A percentile compares a stretch with the other conserved stretches of the same genome.
Conservation (phyloP, 2,329 filamentous ascomycete genomes). For the Diaporthe aspalathi region DNA sequence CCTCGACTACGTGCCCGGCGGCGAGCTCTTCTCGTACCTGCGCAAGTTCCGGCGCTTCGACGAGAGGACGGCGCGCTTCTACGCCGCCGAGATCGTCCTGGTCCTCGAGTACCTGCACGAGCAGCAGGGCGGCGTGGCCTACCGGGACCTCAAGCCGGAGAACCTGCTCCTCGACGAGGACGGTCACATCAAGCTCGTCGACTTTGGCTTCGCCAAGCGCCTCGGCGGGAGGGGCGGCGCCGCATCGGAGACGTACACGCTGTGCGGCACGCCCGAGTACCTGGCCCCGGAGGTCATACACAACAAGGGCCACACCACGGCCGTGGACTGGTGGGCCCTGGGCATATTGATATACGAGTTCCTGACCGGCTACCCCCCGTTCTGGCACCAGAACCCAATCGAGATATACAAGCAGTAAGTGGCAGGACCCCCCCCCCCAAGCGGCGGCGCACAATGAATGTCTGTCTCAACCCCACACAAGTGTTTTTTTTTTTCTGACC, state of each 20-base stretch:
- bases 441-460: neutral
- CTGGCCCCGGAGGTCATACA: conserved; percentile 87
- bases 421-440: neutral
- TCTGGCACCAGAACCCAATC: conserved; percentile 88
- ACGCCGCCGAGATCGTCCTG: conserved; percentile 84
- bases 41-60: conserved; percentile 83
- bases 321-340: conserved; percentile 90
- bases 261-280: conserved; percentile 87
- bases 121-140: conserved; percentile 79
- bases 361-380: conserved; percentile 84
- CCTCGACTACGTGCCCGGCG: conserved; percentile 84
- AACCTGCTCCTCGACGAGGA: conserved; percentile 82
- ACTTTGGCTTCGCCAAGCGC: conserved; percentile 88
- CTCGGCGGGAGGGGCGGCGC: conserved; percentile 64
- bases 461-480: neutral
- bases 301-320: conserved; percentile 80
- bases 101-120: conserved; percentile 86
- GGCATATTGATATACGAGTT: conserved; percentile 89
- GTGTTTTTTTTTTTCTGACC: neutral
- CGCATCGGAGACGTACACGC: conserved; percentile 78
- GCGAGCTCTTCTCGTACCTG: conserved; percentile 87
- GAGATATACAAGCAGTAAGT: conserved; percentile 84
- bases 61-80: conserved; percentile 82
- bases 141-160: conserved; percentile 85
- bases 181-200: conserved; percentile 84